These are phyloP conservation scores for Biscutella auriculata DNA, from an alignment of 441 rosid genomes.

Conservation along the genomic window DNA sequence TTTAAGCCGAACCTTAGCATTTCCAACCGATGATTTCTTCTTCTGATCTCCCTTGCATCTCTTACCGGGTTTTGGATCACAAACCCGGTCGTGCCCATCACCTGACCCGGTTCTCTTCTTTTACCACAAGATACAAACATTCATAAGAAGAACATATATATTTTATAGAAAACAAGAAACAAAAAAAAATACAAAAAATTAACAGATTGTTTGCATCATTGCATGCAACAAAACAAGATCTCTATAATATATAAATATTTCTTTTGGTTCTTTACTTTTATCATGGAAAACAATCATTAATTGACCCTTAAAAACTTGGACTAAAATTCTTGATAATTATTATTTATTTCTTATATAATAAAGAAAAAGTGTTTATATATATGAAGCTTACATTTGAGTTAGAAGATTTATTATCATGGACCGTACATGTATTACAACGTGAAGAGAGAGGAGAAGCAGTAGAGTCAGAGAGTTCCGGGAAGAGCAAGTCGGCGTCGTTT, in stretches of 20 bases:
- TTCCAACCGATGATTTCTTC: not conserved
- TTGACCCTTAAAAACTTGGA: not conserved
- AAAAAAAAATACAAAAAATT: too few relatives aligned
- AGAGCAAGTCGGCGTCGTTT: not conserved
- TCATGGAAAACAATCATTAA: not conserved
- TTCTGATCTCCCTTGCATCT: not conserved
- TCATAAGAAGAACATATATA: too few relatives aligned
- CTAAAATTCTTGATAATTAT: too few relatives aligned
- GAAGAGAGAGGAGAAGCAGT: not conserved
- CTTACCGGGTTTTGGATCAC: not conserved
- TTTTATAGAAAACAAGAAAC: too few relatives aligned
- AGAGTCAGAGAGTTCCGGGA: not conserved
- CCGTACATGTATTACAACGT: not conserved
- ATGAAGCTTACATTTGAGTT: not conserved
- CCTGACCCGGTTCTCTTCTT: not conserved
- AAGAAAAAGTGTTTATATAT: too few relatives aligned
- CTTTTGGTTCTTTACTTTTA: not conserved
- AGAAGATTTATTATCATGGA: not conserved
- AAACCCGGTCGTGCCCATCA: not conserved
- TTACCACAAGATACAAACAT: not conserved
- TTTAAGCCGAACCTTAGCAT: not conserved
- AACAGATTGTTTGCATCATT: too few relatives aligned
- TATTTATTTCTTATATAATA: too few relatives aligned
- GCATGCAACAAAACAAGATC: not conserved
- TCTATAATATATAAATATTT: not conserved